These are phyloP conservation scores for Cyathus striatus DNA, from an alignment of 768 basidiomycete species.

Conservation along the genomic window DNA sequence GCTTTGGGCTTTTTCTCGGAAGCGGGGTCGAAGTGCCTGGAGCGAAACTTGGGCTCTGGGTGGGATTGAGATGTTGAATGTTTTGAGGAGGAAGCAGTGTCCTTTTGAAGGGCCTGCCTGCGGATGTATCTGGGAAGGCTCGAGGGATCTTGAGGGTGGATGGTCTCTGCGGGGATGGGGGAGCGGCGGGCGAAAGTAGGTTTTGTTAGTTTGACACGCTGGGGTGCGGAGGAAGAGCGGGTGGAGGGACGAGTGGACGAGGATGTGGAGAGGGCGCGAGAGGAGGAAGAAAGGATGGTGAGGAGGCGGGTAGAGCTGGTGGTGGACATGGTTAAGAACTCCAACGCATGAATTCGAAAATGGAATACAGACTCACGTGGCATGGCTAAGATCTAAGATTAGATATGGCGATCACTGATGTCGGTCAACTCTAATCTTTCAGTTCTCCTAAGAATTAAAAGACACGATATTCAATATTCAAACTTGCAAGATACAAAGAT, in stretches of 20 bases:
- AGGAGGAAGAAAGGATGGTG: background rate
- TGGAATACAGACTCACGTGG: background rate
- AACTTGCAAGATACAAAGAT: too few species aligned
- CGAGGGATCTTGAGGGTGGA: conserved; percentile 1
- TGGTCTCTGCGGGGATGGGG: too few species aligned
- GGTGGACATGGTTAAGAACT: background rate
- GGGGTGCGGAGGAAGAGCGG: background rate
- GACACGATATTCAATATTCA: too few species aligned
- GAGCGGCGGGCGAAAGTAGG: too few species aligned
- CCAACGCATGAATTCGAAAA: background rate
- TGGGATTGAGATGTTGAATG: conserved; percentile 4
- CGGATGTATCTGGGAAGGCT: conserved; percentile 24
- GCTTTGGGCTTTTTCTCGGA: conserved; percentile 18
- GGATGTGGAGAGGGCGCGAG: background rate
- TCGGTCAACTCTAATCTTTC: too few species aligned
- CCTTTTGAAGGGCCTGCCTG: conserved; percentile 13
- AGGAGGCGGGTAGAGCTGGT: background rate
- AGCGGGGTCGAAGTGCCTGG: conserved; percentile 36
- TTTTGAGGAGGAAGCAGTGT: conserved; percentile 2
- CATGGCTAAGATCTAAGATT: conserved; percentile 1
- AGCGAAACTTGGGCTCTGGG: conserved; percentile 23
- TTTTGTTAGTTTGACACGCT: too few species aligned
- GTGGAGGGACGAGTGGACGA: background rate
- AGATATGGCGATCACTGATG: too few species aligned
- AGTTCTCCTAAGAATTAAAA: too few species aligned